Percentiles rank a stretch among this genome's conserved stretches.
These are phyloP conservation scores for Epichloe hybrida DNA, from an alignment of 2,329 filamentous ascomycete genomes.

Conservation along the genomic window DNA sequence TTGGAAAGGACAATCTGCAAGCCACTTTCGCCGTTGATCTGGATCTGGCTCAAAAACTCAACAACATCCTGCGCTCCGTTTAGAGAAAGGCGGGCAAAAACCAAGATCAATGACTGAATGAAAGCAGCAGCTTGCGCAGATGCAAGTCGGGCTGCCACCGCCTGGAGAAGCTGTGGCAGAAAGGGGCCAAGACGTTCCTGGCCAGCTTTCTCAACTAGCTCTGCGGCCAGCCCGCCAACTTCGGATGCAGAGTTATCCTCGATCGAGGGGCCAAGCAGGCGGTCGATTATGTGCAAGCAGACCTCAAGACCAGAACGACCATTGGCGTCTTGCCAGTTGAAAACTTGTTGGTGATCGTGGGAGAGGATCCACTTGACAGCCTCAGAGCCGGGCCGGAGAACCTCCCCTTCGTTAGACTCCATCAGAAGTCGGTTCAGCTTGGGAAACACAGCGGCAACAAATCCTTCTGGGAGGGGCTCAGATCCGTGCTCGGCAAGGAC, in stretches of 20 bases:
- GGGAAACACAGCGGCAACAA: constrained; percentile 73
- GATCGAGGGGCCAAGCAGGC: constrained; percentile 69
- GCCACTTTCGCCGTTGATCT: constrained; percentile 69
- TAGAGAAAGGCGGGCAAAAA: constrained; percentile 83
- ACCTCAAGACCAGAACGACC: constrained; percentile 79
- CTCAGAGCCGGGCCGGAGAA: constrained; percentile 75
- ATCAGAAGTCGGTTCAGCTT: constrained; percentile 76
- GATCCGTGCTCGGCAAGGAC: constrained; percentile 71
- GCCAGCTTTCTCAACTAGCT: constrained; percentile 90
- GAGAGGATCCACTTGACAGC: constrained; percentile 79
- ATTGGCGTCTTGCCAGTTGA: constrained; percentile 69
- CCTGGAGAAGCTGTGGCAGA: constrained; percentile 73
- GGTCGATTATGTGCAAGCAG: constrained; percentile 81
- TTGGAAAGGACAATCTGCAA: constrained; percentile 80
- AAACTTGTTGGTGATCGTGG: constrained; percentile 81
- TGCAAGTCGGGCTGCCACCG: constrained; percentile 73
- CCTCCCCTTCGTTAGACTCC: constrained; percentile 71
- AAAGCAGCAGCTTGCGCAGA: constrained; percentile 76
- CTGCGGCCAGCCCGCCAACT: constrained; percentile 84
- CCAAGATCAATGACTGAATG: constrained; percentile 89
- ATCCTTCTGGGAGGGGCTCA: constrained; percentile 73
- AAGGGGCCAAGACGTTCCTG: constrained; percentile 83
- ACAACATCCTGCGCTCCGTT: constrained; percentile 80
- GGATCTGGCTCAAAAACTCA: constrained; percentile 75
- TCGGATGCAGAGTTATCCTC: constrained; percentile 92